phyloP scores from a whole-genome alignment of 305 asterid species.

The Fraxinus platypoda region DNA sequence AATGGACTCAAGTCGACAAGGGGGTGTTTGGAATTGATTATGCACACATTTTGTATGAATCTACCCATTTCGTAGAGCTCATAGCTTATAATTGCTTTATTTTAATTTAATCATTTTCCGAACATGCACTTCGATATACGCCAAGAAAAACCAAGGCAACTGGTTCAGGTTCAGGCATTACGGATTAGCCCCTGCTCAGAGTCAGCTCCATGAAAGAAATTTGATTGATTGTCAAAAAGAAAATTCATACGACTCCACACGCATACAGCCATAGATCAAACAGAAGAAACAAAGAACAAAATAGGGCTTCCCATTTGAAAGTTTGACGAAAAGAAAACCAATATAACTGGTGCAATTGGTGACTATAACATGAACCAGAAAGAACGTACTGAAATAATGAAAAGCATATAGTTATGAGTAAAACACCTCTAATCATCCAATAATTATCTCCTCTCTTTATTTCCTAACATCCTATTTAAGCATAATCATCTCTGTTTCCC shows the following conservation, averaged over 20 bases:
- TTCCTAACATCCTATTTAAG: conserved; percentile 20
- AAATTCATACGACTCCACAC: neutral
- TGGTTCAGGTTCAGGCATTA: neutral
- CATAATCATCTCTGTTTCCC: conserved; percentile 13
- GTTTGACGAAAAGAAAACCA: neutral
- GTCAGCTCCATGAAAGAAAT: neutral
- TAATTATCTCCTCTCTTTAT: conserved; percentile 21
- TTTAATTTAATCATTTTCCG: neutral
- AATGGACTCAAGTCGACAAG: neutral
- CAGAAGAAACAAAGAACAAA: neutral
- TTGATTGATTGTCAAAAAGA: neutral
- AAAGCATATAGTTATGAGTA: neutral
- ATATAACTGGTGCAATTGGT: neutral
- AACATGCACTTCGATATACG: neutral
- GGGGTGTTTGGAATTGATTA: neutral
- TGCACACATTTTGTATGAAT: neutral
- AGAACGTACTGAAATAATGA: neutral
- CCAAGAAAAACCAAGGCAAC: neutral
- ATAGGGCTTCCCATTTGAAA: neutral
- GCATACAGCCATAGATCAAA: neutral
- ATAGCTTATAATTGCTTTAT: neutral
- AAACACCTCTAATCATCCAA: conserved; percentile 14
- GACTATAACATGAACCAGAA: neutral
- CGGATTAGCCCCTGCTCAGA: neutral
- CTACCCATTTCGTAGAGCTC: neutral